Percentiles rank a stretch among this genome's conserved stretches.
These are phyloP conservation scores for Cyclotella cryptica DNA, from an alignment of 108 stramenopile species.

Conservation along the genomic window DNA sequence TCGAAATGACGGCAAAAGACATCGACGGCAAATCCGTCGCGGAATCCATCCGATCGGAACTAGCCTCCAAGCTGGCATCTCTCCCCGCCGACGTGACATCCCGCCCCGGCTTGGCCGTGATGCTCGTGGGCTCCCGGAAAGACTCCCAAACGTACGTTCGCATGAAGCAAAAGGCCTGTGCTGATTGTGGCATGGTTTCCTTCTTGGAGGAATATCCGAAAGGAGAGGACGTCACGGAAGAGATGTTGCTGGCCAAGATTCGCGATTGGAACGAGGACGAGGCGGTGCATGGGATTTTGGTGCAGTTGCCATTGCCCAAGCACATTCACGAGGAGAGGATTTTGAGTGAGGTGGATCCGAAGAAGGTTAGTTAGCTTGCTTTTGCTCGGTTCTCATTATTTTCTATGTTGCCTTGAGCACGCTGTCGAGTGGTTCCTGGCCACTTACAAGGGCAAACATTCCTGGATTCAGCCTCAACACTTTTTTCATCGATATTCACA, in stretches of 20 bases:
- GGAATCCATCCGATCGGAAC: constrained; percentile 68
- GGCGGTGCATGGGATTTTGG: constrained; percentile 95
- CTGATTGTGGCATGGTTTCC: constrained; percentile 80
- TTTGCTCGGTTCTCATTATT: background rate
- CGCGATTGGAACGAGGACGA: constrained; percentile 77
- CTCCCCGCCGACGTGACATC: constrained; percentile 18
- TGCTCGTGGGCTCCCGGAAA: constrained; percentile 89
- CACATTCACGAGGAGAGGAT: constrained; percentile 89
- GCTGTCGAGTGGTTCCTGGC: too few relatives aligned
- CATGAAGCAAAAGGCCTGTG: constrained; percentile 98
- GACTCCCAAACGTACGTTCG: constrained; percentile 98
- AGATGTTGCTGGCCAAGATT: constrained; percentile 77
- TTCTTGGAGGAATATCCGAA: constrained; percentile 83
- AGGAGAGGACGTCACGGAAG: constrained; percentile 78
- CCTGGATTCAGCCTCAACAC: too few relatives aligned
- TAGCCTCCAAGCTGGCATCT: constrained; percentile 56
- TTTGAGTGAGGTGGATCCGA: constrained; percentile 68
- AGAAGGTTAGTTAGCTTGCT: constrained; percentile 49
- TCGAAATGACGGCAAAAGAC: constrained; percentile 36
- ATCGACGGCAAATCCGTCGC: constrained; percentile 91
- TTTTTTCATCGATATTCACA: too few relatives aligned
- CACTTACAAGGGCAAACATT: too few relatives aligned
- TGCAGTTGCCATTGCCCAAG: constrained; percentile 95
- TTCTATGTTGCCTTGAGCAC: background rate
- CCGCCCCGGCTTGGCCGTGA: constrained; percentile 92